Base-by-base conservation (phyloP, 1,139 yeast species). In the Kodamaea ohmeri region DNA sequence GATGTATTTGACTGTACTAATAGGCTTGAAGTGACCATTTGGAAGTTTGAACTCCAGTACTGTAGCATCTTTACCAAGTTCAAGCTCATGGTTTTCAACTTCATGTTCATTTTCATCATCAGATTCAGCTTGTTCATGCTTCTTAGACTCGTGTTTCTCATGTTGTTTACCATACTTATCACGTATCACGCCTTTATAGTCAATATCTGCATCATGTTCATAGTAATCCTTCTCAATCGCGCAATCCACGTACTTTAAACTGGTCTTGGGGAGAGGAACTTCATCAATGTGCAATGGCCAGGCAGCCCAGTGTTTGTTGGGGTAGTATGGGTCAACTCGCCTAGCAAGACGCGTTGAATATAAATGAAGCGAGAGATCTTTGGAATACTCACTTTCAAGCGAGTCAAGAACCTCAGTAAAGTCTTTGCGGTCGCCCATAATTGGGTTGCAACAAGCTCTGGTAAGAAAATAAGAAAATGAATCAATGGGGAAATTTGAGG, bases 311-410 rank as follows among this genome's bases (percentile, higher is more conserved):
- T 41, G 37, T 4, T 45, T 37, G 1, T 42, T 34, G 2, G 82
- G 81, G 39, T 63, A 61, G 8, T 33, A 20, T 0, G 70, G 69
- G 38, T 70, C 61, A n/a, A 63, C 47, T 15, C 60, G 51, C 34
- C 65, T 72, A 3, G 73, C 50, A 19, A 78, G 55, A 35, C 64
- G 58, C 0, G 73, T 43, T 9, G 77, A 65, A 50, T 77, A 79
- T 5, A 80, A 54, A 54, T 80, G 86, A 1, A 74, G 43, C 0
- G 76, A 73, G 24, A 78, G 55, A 51, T 80, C 83, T 11, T 52
- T 53, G 9, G 73, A 54, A 41, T 65, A 71, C 3, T 69, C 71
- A 2, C 58, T 57, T 45, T 78, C 80, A 13, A 76, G 42, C 7
- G 53, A 42, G 9, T 63, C 56, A 4, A 76, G 36, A 4, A 69